Conservation (phyloP, 768 basidiomycete species). For the Naganishia antarctica region DNA sequence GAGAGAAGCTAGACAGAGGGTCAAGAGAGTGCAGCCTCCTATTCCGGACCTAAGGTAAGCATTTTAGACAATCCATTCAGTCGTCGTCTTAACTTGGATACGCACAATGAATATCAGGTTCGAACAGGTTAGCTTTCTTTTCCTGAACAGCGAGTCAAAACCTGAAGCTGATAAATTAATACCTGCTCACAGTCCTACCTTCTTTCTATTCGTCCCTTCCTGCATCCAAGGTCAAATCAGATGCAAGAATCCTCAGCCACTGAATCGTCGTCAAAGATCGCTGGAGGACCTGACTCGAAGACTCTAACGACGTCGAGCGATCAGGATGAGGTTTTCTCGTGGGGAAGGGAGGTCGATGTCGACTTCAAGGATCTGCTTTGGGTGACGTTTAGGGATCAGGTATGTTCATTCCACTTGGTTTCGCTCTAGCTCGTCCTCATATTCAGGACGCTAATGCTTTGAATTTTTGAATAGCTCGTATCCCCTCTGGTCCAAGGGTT, state of each 20-base stretch:
- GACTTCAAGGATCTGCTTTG: conserved; percentile 42
- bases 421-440: background rate
- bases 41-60: conserved; percentile 41
- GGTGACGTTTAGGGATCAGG: conserved; percentile 48
- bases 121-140: conserved; percentile 40
- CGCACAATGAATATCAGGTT: conserved; percentile 28
- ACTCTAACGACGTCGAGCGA: conserved; percentile 34
- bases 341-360: conserved; percentile 45
- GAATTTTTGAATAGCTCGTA: conserved; percentile 28
- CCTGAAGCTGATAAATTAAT: background rate
- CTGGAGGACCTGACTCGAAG: conserved; percentile 26
- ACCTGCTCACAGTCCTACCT: conserved; percentile 42
- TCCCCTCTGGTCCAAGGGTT: conserved; percentile 47
- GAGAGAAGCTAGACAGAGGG: conserved; percentile 12
- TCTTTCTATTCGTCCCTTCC: conserved; percentile 45
- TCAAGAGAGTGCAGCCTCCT: conserved; percentile 35
- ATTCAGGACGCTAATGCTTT: background rate
- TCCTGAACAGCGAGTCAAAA: background rate
- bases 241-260: conserved; percentile 27
- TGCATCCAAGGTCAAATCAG: conserved; percentile 33
- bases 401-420: conserved; percentile 26
- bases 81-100: background rate
- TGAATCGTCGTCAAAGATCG: conserved; percentile 2
- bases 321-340: conserved; percentile 45
- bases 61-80: background rate